A percentile compares a stretch with the other conserved stretches of the same genome.
Conservation (phyloP, 805 yeast genomes). For the Debaryomyces maramus region DNA sequence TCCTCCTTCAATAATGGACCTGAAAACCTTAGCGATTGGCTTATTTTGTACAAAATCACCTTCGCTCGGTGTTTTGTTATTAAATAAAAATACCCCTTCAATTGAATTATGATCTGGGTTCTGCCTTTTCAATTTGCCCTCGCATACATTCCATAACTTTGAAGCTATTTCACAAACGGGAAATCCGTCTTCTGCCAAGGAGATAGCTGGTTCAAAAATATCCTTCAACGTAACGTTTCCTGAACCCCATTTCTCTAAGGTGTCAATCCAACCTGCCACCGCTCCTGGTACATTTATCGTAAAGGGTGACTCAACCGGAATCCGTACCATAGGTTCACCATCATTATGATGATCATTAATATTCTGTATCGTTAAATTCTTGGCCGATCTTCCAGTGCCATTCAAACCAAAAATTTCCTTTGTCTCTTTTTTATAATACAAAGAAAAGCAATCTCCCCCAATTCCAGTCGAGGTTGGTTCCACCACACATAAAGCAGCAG, state of each 20-base stretch:
- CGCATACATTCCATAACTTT: constrained; percentile 45
- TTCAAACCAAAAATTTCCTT: constrained; percentile 64
- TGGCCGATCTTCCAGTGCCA: constrained; percentile 74
- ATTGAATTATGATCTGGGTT: constrained; percentile 32
- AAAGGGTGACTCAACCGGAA: constrained; percentile 54
- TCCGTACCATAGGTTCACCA: constrained; percentile 48
- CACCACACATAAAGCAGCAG: constrained; percentile 54
- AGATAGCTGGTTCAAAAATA: constrained; percentile 63
- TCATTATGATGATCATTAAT: constrained; percentile 38
- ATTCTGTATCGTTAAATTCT: constrained; percentile 46
- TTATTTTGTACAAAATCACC: constrained; percentile 60
- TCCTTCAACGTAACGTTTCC: constrained; percentile 61
- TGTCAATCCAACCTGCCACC: constrained; percentile 76
- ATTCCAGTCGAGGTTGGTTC: constrained; percentile 66
- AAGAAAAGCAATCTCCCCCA: constrained; percentile 68
- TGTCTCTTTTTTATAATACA: constrained; percentile 52
- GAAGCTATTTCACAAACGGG: constrained; percentile 64
- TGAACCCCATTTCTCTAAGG: constrained; percentile 69
- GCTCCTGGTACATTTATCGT: constrained; percentile 78
- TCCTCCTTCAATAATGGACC: constrained; percentile 54
- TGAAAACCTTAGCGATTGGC: constrained; percentile 53
- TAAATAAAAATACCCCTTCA: constrained; percentile 12
- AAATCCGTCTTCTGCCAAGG: constrained; percentile 67
- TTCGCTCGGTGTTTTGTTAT: constrained; percentile 43
- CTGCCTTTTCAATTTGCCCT: constrained; percentile 35